Conservation (phyloP, 306 rosid species). For the Ormosia semicastrata region DNA sequence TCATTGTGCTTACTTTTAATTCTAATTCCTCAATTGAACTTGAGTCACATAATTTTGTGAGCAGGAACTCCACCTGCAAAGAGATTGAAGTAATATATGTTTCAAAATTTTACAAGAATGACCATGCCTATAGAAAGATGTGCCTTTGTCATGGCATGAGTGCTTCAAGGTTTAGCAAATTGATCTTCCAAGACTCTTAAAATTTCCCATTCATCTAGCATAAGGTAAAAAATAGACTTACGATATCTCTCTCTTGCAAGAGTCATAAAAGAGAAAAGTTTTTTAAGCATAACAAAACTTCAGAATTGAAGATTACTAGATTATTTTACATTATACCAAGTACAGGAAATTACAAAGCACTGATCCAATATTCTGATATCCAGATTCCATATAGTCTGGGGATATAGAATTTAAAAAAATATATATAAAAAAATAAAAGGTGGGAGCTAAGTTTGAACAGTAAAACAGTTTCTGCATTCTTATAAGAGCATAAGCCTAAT, state of each 20-base stretch:
- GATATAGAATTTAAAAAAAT: background rate
- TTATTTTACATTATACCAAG: background rate
- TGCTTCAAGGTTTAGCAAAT: background rate
- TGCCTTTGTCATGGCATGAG: background rate
- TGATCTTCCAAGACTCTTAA: background rate
- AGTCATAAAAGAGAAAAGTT: background rate
- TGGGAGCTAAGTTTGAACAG: background rate
- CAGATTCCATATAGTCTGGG: background rate
- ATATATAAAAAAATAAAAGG: background rate
- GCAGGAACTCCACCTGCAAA: slow-evolving; percentile 72
- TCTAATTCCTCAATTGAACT: slow-evolving; percentile 68
- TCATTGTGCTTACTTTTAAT: slow-evolving; percentile 59
- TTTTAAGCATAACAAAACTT: slow-evolving; percentile 1
- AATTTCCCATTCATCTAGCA: background rate
- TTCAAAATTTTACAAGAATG: slow-evolving; percentile 15
- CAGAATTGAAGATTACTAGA: background rate
- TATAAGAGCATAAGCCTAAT: background rate
- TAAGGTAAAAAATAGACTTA: background rate
- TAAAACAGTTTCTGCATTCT: background rate
- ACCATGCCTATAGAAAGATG: background rate
- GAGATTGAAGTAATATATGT: slow-evolving; percentile 19
- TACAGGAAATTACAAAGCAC: slow-evolving; percentile 2
- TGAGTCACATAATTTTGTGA: slow-evolving; percentile 69
- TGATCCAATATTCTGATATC: background rate
- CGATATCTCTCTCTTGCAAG: background rate